phyloP scores from a whole-genome alignment of 768 basidiomycete genomes.

The Gloeostereum incarnatum region DNA sequence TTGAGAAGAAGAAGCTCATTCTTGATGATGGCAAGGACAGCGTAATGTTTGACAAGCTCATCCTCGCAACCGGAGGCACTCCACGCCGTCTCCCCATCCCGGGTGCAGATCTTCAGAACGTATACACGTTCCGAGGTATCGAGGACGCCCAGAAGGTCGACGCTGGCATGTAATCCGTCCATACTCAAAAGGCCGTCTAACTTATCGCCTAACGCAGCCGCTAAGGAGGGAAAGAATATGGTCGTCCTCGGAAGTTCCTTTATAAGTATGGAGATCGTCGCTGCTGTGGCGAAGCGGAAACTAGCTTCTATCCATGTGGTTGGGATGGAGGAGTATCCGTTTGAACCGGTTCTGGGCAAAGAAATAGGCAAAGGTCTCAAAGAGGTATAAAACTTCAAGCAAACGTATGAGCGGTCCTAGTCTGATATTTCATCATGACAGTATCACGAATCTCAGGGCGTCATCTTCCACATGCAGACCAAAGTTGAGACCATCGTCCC shows the following conservation, averaged over 20 bases:
- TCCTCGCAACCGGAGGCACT: constrained; percentile 70
- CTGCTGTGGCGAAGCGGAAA: constrained; percentile 62
- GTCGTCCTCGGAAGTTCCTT: constrained; percentile 87
- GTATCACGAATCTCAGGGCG: constrained; percentile 76
- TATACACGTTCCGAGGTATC: constrained; percentile 66
- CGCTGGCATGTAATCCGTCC: constrained; percentile 33
- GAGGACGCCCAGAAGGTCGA: constrained; percentile 66
- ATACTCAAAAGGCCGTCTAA: constrained; percentile 1
- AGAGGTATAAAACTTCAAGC: no score
- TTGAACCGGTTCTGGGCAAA: constrained; percentile 73
- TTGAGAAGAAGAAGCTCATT: constrained; percentile 50
- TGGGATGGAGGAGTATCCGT: constrained; percentile 75
- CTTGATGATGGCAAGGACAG: constrained; percentile 51
- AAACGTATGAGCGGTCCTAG: no score
- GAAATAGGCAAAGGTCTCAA: constrained; percentile 70
- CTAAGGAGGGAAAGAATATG: constrained; percentile 63
- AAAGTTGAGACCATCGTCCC: constrained; percentile 61
- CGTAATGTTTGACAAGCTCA: constrained; percentile 63
- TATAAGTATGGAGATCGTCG: constrained; percentile 89
- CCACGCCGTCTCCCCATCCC: constrained; percentile 73
- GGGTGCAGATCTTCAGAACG: constrained; percentile 65
- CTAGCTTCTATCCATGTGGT: constrained; percentile 79
- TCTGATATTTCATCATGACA: no score
- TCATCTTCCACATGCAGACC: constrained; percentile 75
- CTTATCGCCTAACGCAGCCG: constrained; percentile 25